Evolutionary conservation across 768 basidiomycete genomes (phyloP).

Genomic region (Panaeolus papilionaceus): DNA sequence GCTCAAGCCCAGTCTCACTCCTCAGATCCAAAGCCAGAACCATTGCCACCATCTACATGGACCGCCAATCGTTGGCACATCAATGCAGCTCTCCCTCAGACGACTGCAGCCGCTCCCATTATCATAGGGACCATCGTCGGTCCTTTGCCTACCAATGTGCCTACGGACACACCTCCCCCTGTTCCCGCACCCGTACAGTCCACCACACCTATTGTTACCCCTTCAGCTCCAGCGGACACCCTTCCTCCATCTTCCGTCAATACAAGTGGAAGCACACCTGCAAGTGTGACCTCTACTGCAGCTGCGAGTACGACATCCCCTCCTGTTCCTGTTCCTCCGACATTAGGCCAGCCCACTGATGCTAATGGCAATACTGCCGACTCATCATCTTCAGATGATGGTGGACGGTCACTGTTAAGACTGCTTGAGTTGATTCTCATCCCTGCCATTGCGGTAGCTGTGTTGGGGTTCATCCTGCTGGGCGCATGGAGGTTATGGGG

Average conservation of each 20-base stretch:
- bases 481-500: conserved; percentile 44
- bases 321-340: not conserved
- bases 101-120: not conserved
- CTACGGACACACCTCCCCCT: not conserved
- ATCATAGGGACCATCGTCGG: conserved; percentile 1
- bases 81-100: not conserved
- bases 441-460: conserved; percentile 38
- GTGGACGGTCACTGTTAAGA: not conserved
- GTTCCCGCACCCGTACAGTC: not conserved
- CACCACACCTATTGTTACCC: not conserved
- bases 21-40: not conserved
- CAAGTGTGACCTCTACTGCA: not conserved
- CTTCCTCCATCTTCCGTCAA: not conserved
- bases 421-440: conserved; percentile 28
- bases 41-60: not conserved
- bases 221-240: not conserved
- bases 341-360: not conserved
- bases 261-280: not conserved
- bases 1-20: not conserved
- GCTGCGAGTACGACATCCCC: not conserved
- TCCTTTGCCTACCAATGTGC: not conserved
- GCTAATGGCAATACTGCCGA: not conserved
- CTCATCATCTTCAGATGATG: conserved; percentile 24
- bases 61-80: not conserved
- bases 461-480: conserved; percentile 36